Conservation (phyloP, 2,329 filamentous ascomycete genomes). For the Fusarium sororula region DNA sequence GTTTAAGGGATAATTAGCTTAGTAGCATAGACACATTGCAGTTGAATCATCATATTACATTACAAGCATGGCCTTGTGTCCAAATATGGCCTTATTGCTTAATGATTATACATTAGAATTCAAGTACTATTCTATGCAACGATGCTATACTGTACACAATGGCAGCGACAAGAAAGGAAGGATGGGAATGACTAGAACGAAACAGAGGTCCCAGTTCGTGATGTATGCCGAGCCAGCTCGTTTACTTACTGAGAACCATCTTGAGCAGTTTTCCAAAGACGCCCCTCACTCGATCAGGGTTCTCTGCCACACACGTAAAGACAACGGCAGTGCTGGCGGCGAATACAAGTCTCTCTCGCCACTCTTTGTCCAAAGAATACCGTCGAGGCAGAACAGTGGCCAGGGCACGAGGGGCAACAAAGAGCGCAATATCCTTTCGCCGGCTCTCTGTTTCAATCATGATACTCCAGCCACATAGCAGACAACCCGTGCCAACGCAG, state of each 20-base stretch:
- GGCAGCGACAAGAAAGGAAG: neutral
- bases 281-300: slow-evolving; percentile 70
- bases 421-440: slow-evolving; percentile 79
- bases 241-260: slow-evolving; percentile 55
- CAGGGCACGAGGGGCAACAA: slow-evolving; percentile 81
- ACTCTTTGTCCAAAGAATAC: slow-evolving; percentile 70
- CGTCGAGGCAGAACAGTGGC: slow-evolving; percentile 77
- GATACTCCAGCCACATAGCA: slow-evolving; percentile 84
- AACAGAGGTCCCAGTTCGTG: neutral
- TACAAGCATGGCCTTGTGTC: neutral
- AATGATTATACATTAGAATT: slow-evolving; percentile 22
- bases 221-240: neutral
- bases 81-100: neutral
- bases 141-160: neutral
- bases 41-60: slow-evolving; percentile 1
- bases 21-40: slow-evolving; percentile 1
- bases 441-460: slow-evolving; percentile 73
- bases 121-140: neutral
- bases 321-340: slow-evolving; percentile 74
- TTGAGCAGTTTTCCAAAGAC: slow-evolving; percentile 71
- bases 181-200: neutral
- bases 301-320: slow-evolving; percentile 73
- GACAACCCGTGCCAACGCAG: slow-evolving; percentile 76
- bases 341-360: slow-evolving; percentile 73
- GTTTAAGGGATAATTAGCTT: slow-evolving; percentile 43